These are phyloP conservation scores for Leishmania tropica DNA, from an alignment of 208 protist genomes.

Conservation along the genomic window DNA sequence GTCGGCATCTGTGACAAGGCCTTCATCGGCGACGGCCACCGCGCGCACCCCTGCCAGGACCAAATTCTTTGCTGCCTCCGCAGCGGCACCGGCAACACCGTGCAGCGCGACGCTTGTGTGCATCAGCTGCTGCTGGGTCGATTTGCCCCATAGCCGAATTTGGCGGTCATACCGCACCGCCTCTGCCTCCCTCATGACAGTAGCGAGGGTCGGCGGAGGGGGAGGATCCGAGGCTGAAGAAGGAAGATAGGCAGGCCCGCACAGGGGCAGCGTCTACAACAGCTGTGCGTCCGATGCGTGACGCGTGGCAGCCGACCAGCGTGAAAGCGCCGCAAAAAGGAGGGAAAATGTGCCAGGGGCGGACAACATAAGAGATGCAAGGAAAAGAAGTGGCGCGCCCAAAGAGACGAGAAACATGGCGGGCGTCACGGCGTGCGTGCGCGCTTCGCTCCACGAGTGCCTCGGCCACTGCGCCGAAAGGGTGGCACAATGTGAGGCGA, in stretches of 20 bases:
- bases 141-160: conserved; percentile 92
- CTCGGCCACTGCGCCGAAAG: not conserved
- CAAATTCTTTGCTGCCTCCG: conserved; percentile 92
- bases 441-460: not conserved
- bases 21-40: conserved; percentile 50
- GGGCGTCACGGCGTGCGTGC: not conserved
- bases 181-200: conserved; percentile 55
- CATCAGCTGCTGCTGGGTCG: conserved; percentile 87
- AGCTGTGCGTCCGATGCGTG: too few species aligned
- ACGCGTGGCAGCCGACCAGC: not conserved
- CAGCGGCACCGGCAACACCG: conserved; percentile 57
- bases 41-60: conserved; percentile 87
- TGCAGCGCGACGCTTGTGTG: conserved; percentile 55
- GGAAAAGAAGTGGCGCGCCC: too few species aligned
- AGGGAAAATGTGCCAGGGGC: not conserved
- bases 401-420: not conserved
- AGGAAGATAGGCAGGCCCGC: not conserved
- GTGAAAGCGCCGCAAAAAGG: not conserved
- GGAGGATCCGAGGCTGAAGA: not conserved
- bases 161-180: conserved; percentile 93
- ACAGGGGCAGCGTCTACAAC: not conserved
- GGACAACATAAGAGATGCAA: not conserved
- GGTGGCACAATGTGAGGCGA: not conserved
- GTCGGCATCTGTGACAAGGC: conserved; percentile 30
- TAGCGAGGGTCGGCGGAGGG: not conserved